A percentile compares a stretch with the other conserved stretches of the same genome.
Evolutionary conservation across 371 early-diverging fungal species (phyloP).

Genomic region (Actinomortierella ambigua): DNA sequence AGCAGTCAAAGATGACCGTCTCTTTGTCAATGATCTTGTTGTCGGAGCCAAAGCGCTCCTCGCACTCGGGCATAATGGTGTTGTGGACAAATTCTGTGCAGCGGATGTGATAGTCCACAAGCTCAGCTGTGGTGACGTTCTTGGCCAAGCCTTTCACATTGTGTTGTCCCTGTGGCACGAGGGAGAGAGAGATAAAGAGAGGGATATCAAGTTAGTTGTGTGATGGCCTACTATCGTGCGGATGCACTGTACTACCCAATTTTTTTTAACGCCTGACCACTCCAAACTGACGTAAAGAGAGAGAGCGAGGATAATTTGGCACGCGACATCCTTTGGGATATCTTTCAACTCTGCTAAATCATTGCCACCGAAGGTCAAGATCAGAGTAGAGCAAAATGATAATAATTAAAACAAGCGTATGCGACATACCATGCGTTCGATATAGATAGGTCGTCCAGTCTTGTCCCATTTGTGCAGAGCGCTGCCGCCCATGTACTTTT

Average conservation of each 20-base stretch:
- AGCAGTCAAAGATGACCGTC: constrained; percentile 85
- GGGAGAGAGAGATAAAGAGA: background rate
- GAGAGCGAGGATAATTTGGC: too few species aligned
- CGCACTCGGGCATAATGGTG: constrained; percentile 75
- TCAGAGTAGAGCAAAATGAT: too few species aligned
- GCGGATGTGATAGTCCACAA: constrained; percentile 75
- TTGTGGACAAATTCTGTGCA: constrained; percentile 79
- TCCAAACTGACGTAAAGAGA: too few species aligned
- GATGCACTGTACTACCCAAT: too few species aligned
- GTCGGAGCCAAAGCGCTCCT: constrained; percentile 59
- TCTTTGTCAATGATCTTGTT: constrained; percentile 70
- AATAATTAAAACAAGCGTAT: background rate
- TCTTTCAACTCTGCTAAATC: too few species aligned
- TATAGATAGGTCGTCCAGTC: constrained; percentile 80
- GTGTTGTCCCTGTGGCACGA: constrained; percentile 61
- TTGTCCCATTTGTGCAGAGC: constrained; percentile 84
- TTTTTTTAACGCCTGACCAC: constrained; percentile 5
- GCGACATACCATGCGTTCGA: constrained; percentile 74
- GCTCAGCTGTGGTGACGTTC: constrained; percentile 64
- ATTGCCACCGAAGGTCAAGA: too few species aligned
- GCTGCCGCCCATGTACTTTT: constrained; percentile 79
- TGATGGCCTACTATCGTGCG: too few species aligned
- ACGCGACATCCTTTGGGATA: too few species aligned
- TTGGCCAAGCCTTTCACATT: constrained; percentile 75
- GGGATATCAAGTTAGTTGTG: background rate